Conservation (phyloP, 352 stramenopile genomes). For the Pseudoperonospora humuli region DNA sequence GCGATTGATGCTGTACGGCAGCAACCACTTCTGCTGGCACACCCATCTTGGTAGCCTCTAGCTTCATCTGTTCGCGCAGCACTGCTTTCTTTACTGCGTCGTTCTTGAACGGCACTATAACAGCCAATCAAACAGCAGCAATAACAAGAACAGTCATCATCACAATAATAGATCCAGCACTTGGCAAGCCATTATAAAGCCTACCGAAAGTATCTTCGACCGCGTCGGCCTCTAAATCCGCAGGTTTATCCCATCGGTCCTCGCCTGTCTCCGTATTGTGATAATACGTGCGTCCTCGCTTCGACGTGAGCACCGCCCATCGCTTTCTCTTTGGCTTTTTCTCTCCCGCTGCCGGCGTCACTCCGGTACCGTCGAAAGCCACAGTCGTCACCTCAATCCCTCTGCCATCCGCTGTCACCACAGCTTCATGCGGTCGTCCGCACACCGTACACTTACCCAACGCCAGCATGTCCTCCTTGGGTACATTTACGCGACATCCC, state of each 20-base stretch:
- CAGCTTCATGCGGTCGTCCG: conserved; percentile 30
- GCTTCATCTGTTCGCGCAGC: conserved; percentile 64
- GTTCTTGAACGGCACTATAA: conserved; percentile 74
- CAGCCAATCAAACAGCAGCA: background rate
- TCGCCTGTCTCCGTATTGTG: conserved; percentile 79
- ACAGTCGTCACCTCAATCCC: conserved; percentile 28
- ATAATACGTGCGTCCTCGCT: conserved; percentile 64
- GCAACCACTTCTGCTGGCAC: conserved; percentile 53
- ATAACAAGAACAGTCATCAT: background rate
- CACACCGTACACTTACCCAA: conserved; percentile 59
- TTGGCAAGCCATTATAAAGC: background rate
- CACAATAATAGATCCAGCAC: background rate
- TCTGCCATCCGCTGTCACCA: conserved; percentile 17
- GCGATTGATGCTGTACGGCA: conserved; percentile 30
- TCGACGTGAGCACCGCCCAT: conserved; percentile 60
- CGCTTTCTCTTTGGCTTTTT: conserved; percentile 33
- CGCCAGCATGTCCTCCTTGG: conserved; percentile 66
- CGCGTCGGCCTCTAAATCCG: conserved; percentile 55
- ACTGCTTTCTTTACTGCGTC: conserved; percentile 76
- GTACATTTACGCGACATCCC: conserved; percentile 68
- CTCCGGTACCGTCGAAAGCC: conserved; percentile 21
- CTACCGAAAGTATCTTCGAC: conserved; percentile 51
- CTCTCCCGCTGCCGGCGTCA: conserved; percentile 2
- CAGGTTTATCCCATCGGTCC: conserved; percentile 65
- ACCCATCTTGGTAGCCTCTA: conserved; percentile 61